Evolutionary conservation across 2,329 filamentous ascomycete species (phyloP).

Genomic region (Sarocladium kiliense): DNA sequence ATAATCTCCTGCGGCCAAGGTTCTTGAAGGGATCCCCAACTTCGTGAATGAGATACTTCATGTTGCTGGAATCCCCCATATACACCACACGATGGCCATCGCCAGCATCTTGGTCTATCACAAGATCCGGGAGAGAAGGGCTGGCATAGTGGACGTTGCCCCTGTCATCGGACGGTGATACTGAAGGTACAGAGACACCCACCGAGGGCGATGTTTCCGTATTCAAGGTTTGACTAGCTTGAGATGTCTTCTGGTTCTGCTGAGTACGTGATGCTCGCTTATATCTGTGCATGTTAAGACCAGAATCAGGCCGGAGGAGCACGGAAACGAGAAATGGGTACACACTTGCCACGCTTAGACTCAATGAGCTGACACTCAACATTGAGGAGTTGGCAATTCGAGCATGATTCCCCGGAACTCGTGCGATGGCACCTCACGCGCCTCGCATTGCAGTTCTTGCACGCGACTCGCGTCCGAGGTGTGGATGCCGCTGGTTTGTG

Average conservation of each 20-base stretch:
- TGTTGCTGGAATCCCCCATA: slow-evolving; percentile 2
- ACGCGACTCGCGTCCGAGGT: neutral
- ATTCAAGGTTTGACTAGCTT: neutral
- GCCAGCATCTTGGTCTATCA: slow-evolving; percentile 1
- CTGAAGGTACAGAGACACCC: neutral
- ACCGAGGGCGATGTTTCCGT: neutral
- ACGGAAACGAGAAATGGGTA: neutral
- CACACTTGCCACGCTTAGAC: neutral
- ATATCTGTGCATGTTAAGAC: neutral
- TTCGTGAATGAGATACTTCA: slow-evolving; percentile 6
- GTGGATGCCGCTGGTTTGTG: neutral
- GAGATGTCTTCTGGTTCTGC: neutral
- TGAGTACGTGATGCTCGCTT: neutral
- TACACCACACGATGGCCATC: neutral
- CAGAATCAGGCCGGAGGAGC: neutral
- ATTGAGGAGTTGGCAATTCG: neutral
- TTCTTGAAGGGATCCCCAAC: slow-evolving; percentile 2
- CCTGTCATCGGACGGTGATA: neutral
- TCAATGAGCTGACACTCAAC: slow-evolving; percentile 3
- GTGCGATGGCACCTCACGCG: slow-evolving; percentile 2
- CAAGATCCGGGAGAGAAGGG: neutral
- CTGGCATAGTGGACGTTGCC: neutral
- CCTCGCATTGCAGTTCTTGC: slow-evolving; percentile 3
- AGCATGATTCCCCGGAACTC: neutral
- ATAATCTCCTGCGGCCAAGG: neutral